phyloP scores from a whole-genome alignment of 352 stramenopile genomes.

The Pelagophyceae sp. region DNA sequence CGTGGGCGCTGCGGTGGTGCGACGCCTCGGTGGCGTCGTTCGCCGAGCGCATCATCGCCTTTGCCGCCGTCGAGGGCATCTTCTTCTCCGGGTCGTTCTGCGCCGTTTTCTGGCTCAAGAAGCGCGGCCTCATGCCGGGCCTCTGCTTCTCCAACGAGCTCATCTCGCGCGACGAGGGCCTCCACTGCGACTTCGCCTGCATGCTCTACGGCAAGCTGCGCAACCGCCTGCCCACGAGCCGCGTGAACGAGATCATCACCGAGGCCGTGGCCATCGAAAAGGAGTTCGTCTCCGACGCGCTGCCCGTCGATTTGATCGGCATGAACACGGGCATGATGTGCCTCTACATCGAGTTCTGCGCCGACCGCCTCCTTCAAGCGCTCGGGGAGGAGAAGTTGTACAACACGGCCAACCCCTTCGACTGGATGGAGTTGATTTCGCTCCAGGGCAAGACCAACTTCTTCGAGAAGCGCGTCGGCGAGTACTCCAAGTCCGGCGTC shows the following conservation, averaged over 20 bases:
- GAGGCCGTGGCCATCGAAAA: conserved; percentile 93
- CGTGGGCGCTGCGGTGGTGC: conserved; percentile 93
- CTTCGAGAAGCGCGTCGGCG: conserved; percentile 94
- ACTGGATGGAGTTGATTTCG: conserved; percentile 99
- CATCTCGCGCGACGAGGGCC: conserved; percentile 92
- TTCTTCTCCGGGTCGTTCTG: conserved; percentile 98
- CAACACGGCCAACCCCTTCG: conserved; percentile 87
- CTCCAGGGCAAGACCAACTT: conserved; percentile 97
- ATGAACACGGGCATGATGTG: conserved; percentile 95
- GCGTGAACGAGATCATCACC: conserved; percentile 86
- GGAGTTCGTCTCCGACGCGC: conserved; percentile 90
- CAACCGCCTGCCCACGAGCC: conserved; percentile 82
- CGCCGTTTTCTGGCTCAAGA: conserved; percentile 99
- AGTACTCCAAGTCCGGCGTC: conserved; percentile 96
- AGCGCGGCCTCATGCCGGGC: conserved; percentile 94
- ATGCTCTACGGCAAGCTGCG: conserved; percentile 94
- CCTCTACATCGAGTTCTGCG: conserved; percentile 98
- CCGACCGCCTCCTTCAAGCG: conserved; percentile 83
- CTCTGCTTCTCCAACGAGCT: conserved; percentile 98
- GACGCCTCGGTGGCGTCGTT: conserved; percentile 80
- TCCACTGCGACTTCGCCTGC: conserved; percentile 98
- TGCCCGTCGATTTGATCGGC: conserved; percentile 96
- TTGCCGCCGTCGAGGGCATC: conserved; percentile 95
- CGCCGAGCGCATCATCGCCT: conserved; percentile 89
- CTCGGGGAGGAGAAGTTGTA: conserved; percentile 86